These are phyloP conservation scores for Aaosphaeria arxii DNA, from an alignment of 2,329 filamentous ascomycete genomes.

Conservation along the genomic window DNA sequence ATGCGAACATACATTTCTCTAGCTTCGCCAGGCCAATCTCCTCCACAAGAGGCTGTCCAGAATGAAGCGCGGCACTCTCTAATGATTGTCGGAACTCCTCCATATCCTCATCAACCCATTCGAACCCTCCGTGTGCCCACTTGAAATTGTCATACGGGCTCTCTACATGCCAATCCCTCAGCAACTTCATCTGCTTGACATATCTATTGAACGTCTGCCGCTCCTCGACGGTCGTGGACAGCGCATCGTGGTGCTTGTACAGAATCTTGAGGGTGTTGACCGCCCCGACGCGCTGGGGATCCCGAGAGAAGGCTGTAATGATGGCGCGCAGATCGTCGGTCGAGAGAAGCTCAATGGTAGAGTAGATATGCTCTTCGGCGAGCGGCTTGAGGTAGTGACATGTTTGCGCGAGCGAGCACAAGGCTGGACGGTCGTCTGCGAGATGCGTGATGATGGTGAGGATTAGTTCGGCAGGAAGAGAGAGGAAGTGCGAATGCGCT, in stretches of 20 bases:
- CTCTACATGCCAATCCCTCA: slow-evolving; percentile 32
- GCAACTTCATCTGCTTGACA: slow-evolving; percentile 25
- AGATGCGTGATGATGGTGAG: slow-evolving; percentile 26
- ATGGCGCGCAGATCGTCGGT: slow-evolving; percentile 24
- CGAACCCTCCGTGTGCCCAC: slow-evolving; percentile 22
- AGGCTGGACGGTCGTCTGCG: slow-evolving; percentile 14
- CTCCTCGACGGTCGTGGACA: slow-evolving; percentile 17
- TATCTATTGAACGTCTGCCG: slow-evolving; percentile 25
- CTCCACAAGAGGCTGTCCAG: slow-evolving; percentile 2
- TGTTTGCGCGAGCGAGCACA: slow-evolving; percentile 27
- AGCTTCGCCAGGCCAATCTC: slow-evolving; percentile 24
- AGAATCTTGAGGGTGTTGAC: slow-evolving; percentile 32
- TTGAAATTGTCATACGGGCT: slow-evolving; percentile 35
- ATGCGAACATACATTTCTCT: slow-evolving; percentile 13
- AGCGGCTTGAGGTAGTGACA: slow-evolving; percentile 27
- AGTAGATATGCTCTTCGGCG: slow-evolving; percentile 31
- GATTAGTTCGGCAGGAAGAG: slow-evolving; percentile 22
- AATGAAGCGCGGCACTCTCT: slow-evolving; percentile 21
- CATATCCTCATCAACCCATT: slow-evolving; percentile 34
- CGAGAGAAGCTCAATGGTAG: slow-evolving; percentile 22
- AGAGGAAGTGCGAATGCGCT: slow-evolving; percentile 3
- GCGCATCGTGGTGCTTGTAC: slow-evolving; percentile 19
- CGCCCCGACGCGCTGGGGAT: slow-evolving; percentile 21
- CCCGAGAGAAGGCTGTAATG: slow-evolving; percentile 19
- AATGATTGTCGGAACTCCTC: slow-evolving; percentile 24